A percentile compares a stretch with the other conserved stretches of the same genome.
phyloP scores from a whole-genome alignment of 768 basidiomycete genomes.

The Suillus subaureus region DNA sequence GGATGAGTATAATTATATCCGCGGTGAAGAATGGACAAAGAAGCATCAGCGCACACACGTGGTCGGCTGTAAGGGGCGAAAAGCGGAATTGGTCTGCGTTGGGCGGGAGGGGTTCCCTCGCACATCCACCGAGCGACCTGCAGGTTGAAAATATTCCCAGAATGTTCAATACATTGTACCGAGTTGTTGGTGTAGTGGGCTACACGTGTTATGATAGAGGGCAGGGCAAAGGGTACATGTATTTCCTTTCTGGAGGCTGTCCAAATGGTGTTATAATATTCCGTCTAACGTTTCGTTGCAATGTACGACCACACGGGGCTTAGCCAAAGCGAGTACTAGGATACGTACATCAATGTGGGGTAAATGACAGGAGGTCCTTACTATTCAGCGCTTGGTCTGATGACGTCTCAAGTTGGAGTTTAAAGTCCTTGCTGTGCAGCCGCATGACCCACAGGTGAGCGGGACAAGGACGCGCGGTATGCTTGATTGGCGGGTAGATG shows the following conservation, averaged over 20 bases:
- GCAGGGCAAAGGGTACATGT: background rate
- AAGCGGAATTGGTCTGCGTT: conserved; percentile 2
- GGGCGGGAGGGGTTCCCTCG: conserved; percentile 7
- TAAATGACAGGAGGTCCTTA: background rate
- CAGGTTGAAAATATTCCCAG: conserved; percentile 2
- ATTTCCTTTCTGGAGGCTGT: background rate
- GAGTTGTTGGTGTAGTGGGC: background rate
- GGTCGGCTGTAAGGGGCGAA: background rate
- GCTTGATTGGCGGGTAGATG: background rate
- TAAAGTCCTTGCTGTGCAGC: conserved; percentile 1
- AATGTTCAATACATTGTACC: background rate
- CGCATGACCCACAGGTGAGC: background rate
- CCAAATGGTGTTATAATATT: too few species aligned
- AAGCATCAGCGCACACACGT: background rate
- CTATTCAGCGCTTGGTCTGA: background rate
- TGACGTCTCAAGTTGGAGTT: conserved; percentile 1
- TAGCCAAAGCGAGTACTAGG: background rate
- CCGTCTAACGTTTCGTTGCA: too few species aligned
- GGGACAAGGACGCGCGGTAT: background rate
- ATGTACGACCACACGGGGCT: background rate
- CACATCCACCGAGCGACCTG: conserved; percentile 4
- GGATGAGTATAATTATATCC: conserved; percentile 7
- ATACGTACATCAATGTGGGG: conserved; percentile 3
- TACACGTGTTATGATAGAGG: background rate
- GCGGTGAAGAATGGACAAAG: background rate